These are phyloP conservation scores for Aureobasidium sp. DNA, from an alignment of 2,329 filamentous ascomycete species.

Conservation along the genomic window DNA sequence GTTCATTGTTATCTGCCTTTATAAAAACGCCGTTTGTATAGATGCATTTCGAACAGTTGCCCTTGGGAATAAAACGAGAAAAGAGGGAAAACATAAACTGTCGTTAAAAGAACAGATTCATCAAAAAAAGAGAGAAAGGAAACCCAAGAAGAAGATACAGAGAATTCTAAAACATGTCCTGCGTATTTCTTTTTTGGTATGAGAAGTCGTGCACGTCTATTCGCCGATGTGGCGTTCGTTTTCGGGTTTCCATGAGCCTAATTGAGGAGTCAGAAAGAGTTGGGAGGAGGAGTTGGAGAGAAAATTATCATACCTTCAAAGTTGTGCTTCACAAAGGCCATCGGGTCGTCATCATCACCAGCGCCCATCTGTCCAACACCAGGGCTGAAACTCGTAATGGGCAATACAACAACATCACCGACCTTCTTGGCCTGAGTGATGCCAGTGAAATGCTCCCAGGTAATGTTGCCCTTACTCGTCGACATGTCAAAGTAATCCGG, in stretches of 20 bases:
- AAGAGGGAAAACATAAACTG: neutral
- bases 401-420: slow-evolving; percentile 85
- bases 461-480: slow-evolving; percentile 62
- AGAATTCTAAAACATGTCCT: slow-evolving; percentile 4
- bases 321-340: slow-evolving; percentile 95
- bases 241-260: slow-evolving; percentile 71
- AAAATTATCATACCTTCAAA: slow-evolving; percentile 66
- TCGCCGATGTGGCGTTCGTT: slow-evolving; percentile 59
- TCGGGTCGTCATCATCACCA: slow-evolving; percentile 77
- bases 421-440: slow-evolving; percentile 78
- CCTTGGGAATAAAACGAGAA: neutral
- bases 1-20: too few species aligned
- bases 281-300: neutral
- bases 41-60: too few species aligned
- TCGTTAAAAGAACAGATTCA: neutral
- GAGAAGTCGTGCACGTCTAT: neutral
- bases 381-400: slow-evolving; percentile 95
- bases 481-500: slow-evolving; percentile 74
- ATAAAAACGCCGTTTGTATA: too few species aligned
- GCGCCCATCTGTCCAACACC: slow-evolving; percentile 91
- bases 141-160: neutral
- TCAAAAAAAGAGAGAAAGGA: neutral
- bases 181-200: neutral
- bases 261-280: neutral
- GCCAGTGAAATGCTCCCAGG: slow-evolving; percentile 81